Conservation (phyloP, 2,329 filamentous ascomycete genomes). For the Nemania bipapillata region DNA sequence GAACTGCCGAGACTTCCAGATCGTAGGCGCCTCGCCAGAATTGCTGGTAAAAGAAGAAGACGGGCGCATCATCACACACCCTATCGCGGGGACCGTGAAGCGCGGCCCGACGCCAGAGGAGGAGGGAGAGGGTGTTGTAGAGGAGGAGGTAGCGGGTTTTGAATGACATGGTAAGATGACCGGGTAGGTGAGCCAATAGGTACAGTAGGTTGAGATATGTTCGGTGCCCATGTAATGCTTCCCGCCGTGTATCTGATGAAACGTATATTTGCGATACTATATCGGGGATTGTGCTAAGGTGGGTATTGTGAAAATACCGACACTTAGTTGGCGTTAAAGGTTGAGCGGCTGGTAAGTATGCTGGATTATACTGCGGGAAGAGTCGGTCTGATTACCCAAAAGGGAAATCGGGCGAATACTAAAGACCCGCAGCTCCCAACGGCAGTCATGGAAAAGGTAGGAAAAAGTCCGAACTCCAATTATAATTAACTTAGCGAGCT, state of each 20-base stretch:
- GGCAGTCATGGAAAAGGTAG: background rate
- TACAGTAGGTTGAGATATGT: no score
- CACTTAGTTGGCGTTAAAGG: background rate
- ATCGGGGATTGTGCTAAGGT: background rate
- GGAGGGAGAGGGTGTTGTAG: slow-evolving; percentile 40
- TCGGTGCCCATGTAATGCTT: no score
- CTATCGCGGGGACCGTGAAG: slow-evolving; percentile 94
- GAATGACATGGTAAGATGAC: slow-evolving; percentile 12
- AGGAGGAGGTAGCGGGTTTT: slow-evolving; percentile 35
- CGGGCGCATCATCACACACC: slow-evolving; percentile 91
- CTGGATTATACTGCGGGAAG: background rate
- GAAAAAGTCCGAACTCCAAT: background rate
- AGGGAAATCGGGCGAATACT: slow-evolving; percentile 3
- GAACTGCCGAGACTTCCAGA: slow-evolving; percentile 89
- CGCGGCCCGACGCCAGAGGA: slow-evolving; percentile 73
- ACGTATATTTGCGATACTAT: no score
- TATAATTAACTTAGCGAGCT: background rate
- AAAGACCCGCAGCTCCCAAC: slow-evolving; percentile 6
- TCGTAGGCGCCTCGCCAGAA: slow-evolving; percentile 94
- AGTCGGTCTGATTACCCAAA: slow-evolving; percentile 4
- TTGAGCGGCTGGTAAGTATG: background rate
- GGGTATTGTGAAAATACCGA: background rate
- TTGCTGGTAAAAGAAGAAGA: slow-evolving; percentile 90
- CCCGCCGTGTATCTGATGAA: background rate
- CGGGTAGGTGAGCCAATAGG: no score